Evolutionary conservation across 1,284 basidiomycete species (phyloP).

Genomic region (Boletus hoseneyae): DNA sequence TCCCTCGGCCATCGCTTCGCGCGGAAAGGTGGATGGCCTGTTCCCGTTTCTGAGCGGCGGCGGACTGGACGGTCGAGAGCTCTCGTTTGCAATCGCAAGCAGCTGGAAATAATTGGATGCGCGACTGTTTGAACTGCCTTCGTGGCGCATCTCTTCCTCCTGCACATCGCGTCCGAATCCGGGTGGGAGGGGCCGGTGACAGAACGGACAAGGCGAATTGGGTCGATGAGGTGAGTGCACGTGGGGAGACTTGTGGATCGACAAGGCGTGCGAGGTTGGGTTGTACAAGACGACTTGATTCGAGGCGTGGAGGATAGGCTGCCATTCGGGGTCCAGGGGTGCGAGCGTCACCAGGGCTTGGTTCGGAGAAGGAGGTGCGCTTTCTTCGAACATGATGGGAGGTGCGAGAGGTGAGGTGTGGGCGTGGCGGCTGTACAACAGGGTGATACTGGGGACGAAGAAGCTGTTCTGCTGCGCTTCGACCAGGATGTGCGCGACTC

Average conservation of each 20-base stretch:
- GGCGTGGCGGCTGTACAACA: no score
- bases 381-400: slow-evolving; percentile 30
- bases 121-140: slow-evolving; percentile 41
- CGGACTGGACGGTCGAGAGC: slow-evolving; percentile 54
- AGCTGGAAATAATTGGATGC: slow-evolving; percentile 75
- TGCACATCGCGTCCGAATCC: slow-evolving; percentile 22
- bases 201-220: slow-evolving; percentile 60
- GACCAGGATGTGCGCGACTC: no score
- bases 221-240: slow-evolving; percentile 23
- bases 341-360: slow-evolving; percentile 30
- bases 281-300: slow-evolving; percentile 90
- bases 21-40: slow-evolving; percentile 44
- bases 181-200: slow-evolving; percentile 54
- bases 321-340: slow-evolving; percentile 46
- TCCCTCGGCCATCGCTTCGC: slow-evolving; percentile 74
- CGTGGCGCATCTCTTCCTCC: background rate
- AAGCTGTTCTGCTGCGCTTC: no score
- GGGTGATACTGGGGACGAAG: no score
- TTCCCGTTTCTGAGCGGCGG: slow-evolving; percentile 26
- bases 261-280: slow-evolving; percentile 78
- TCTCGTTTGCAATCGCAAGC: slow-evolving; percentile 65
- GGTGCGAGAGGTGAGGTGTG: no score
- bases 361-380: slow-evolving; percentile 29
- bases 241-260: slow-evolving; percentile 49
- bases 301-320: slow-evolving; percentile 69